phyloP scores from a whole-genome alignment of 768 basidiomycete genomes.

The Pleurotus tuoliensis region DNA sequence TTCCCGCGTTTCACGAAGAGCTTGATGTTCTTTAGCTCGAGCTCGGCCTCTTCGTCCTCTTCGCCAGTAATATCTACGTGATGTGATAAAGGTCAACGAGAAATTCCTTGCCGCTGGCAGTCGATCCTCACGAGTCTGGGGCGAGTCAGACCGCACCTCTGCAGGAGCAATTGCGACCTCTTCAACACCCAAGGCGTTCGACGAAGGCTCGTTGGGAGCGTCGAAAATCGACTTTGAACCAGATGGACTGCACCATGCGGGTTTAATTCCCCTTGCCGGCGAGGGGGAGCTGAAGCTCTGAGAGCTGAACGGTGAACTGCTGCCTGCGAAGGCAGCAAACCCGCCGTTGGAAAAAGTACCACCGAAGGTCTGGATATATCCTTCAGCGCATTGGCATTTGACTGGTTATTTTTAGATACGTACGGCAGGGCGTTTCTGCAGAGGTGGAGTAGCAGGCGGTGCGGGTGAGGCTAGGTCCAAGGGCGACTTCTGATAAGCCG shows the following conservation, averaged over 20 bases:
- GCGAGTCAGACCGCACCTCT: slow-evolving; percentile 8
- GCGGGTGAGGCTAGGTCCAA: not conserved
- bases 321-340: slow-evolving; percentile 36
- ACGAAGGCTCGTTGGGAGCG: not conserved
- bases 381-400: not conserved
- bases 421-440: not conserved
- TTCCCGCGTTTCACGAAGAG: slow-evolving; percentile 57
- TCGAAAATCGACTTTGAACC: not conserved
- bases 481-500: not conserved
- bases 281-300: slow-evolving; percentile 11
- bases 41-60: slow-evolving; percentile 53
- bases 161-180: slow-evolving; percentile 9
- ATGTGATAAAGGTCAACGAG: not conserved
- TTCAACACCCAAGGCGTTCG: not conserved
- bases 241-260: slow-evolving; percentile 15
- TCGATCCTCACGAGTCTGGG: slow-evolving; percentile 4
- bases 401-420: not conserved
- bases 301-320: slow-evolving; percentile 30
- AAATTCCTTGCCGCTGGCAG: not conserved
- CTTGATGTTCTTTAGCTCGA: slow-evolving; percentile 59
- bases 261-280: slow-evolving; percentile 11
- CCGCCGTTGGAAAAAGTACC: slow-evolving; percentile 14
- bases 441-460: not conserved
- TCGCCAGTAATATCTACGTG: slow-evolving; percentile 53
- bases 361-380: no score